Base-by-base conservation (phyloP, 192 early-diverging fungal species). In the Phycomyces blakesleeanus region DNA sequence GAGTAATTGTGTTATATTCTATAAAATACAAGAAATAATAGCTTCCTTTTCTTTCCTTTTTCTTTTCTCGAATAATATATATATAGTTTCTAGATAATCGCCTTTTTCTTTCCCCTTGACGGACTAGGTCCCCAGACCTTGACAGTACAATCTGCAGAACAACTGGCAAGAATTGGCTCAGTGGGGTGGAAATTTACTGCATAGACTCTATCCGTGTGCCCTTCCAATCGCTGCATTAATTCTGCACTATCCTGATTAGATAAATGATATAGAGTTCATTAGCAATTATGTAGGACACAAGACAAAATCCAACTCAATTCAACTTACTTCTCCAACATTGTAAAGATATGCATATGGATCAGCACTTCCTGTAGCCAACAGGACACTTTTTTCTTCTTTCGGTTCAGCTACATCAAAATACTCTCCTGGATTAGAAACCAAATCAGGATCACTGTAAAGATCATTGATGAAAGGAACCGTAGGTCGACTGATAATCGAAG, bases 181-280 rank as follows among this genome's bases (percentile, higher is more conserved):
- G 82, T 78, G 6, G 94, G 93, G 70, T 96, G 94, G 51, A 94
- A 96, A 39, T 91, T 84, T 16, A 92, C 90, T 0, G 90, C 88
- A 76, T 98, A 98, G 2, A 98, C 95, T 50, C 92, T 80, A 62
- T 96, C 94, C 12, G 92, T 91, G 61, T 97, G 95, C 5, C 95
- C 95, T 73, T 94, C 91, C 42, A 96, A 75, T 47, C 88, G 76
- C 67, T 97, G 95, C 39, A 85, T 72, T n/a, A 82, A 57, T n/a
- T 85, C 80, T 37, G 78, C 77, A 5, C 79, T 74, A 15, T 78
- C 77, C 67, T 84, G 41, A 14, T 20, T 3, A 53, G 55, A 47
- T 18, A 29, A 18, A 22, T 40, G 14, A 41, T 10, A 10, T 10
- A 41, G 40, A 14, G 40, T 59, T n/a, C 22, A n/a, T 21, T 49